These are phyloP conservation scores for Panicum hallii DNA, from an alignment of 202 grass and related monocot species.

Conservation along the genomic window DNA sequence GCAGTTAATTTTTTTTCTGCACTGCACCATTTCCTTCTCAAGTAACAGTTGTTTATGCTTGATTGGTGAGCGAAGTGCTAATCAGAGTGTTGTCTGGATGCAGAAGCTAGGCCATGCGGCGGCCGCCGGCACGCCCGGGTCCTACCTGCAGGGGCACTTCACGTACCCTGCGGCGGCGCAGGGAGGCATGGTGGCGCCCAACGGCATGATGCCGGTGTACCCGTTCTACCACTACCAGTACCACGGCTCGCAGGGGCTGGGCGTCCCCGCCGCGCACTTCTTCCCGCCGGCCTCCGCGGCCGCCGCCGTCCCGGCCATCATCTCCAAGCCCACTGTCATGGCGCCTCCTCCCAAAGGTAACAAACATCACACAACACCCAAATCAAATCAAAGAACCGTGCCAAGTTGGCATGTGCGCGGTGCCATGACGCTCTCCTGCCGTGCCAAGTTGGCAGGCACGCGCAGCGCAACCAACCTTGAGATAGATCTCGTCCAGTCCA, in stretches of 20 bases:
- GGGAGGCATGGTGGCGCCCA: constrained; percentile 66
- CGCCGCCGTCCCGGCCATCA: constrained; percentile 61
- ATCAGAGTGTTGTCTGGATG: not conserved
- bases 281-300: constrained; percentile 62
- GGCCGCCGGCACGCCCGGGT: constrained; percentile 56
- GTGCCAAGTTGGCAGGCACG: constrained; percentile 29
- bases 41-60: not conserved
- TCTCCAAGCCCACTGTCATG: constrained; percentile 80
- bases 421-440: not conserved
- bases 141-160: constrained; percentile 90
- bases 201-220: constrained; percentile 74
- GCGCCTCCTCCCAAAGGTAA: constrained; percentile 80
- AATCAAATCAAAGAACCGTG: not conserved
- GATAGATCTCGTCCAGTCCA: constrained; percentile 51
- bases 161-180: constrained; percentile 70
- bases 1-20: too few species aligned
- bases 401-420: not conserved
- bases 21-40: too few species aligned
- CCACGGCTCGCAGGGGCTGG: constrained; percentile 74
- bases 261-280: constrained; percentile 79
- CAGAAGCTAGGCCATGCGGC: constrained; percentile 79
- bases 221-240: constrained; percentile 83
- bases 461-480: not conserved
- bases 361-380: not conserved
- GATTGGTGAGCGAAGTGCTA: not conserved